These are phyloP conservation scores for Exophiala calicioides DNA, from an alignment of 2,329 filamentous ascomycete genomes.

Conservation along the genomic window DNA sequence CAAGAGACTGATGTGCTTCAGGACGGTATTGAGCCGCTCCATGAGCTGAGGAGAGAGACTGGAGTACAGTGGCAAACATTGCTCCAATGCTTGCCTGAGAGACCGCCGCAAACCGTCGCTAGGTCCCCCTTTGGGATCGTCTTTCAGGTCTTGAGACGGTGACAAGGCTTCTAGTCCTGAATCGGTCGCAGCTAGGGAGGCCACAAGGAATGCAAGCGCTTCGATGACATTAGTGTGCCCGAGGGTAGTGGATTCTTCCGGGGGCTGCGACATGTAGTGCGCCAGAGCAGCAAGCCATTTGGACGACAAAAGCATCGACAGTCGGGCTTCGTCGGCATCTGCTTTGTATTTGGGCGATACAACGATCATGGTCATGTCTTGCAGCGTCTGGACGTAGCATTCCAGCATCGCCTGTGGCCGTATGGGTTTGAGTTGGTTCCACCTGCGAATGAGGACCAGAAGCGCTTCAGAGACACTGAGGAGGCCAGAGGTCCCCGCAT, in stretches of 20 bases:
- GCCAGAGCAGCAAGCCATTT: slow-evolving; percentile 24
- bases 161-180: slow-evolving; percentile 23
- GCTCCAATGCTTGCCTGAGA: slow-evolving; percentile 20
- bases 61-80: slow-evolving; percentile 19
- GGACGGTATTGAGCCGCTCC: slow-evolving; percentile 23
- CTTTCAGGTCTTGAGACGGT: background rate
- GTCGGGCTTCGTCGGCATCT: slow-evolving; percentile 6
- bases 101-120: slow-evolving; percentile 9
- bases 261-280: slow-evolving; percentile 7
- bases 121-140: background rate
- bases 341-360: slow-evolving; percentile 21
- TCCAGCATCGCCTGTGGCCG: slow-evolving; percentile 2
- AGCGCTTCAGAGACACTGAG: slow-evolving; percentile 23
- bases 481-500: slow-evolving; percentile 18
- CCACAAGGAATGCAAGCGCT: slow-evolving; percentile 23
- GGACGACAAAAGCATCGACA: slow-evolving; percentile 17
- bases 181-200: slow-evolving; percentile 22
- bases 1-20: slow-evolving; percentile 27
- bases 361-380: slow-evolving; percentile 26
- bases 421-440: slow-evolving; percentile 13
- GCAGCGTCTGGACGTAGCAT: slow-evolving; percentile 20
- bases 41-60: slow-evolving; percentile 26
- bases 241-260: slow-evolving; percentile 4
- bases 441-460: slow-evolving; percentile 21
- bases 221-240: slow-evolving; percentile 19